Conservation (phyloP, 495 filamentous ascomycete genomes). For the Penicillium canescens region DNA sequence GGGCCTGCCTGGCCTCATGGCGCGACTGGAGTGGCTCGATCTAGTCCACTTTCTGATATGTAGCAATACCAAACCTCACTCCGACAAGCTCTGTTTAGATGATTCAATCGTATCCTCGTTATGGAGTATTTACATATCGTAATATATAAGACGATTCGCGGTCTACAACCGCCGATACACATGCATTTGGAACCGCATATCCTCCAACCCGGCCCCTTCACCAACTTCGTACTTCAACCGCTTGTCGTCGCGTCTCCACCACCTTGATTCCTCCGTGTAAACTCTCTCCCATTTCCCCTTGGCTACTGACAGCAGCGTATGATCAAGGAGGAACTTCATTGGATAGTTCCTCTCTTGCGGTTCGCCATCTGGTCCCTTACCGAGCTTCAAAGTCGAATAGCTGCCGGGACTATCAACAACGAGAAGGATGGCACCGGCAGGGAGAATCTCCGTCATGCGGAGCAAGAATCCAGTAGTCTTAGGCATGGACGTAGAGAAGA, state of each 20-base stretch:
- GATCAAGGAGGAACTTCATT: slow-evolving; percentile 91
- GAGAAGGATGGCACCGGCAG: slow-evolving; percentile 65
- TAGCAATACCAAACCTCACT: slow-evolving; percentile 49
- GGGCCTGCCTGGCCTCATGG: slow-evolving; percentile 22
- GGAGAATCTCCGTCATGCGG: slow-evolving; percentile 54
- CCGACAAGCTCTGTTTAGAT: slow-evolving; percentile 18
- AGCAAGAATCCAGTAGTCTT: slow-evolving; percentile 76
- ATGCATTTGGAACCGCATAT: slow-evolving; percentile 94
- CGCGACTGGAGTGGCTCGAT: slow-evolving; percentile 32
- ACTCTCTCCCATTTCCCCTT: slow-evolving; percentile 68
- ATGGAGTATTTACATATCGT: slow-evolving; percentile 9
- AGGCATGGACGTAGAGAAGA: slow-evolving; percentile 74
- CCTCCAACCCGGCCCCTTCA: slow-evolving; percentile 64
- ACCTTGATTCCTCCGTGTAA: slow-evolving; percentile 69
- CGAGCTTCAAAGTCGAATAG: slow-evolving; percentile 77
- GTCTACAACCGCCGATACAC: slow-evolving; percentile 57
- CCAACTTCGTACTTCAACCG: slow-evolving; percentile 75
- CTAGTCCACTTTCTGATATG: slow-evolving; percentile 29
- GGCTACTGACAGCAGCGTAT: slow-evolving; percentile 63
- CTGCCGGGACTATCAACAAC: slow-evolving; percentile 92
- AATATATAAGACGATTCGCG: neutral
- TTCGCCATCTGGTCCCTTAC: slow-evolving; percentile 33
- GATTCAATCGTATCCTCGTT: slow-evolving; percentile 5
- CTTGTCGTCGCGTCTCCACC: slow-evolving; percentile 72
- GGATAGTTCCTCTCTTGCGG: slow-evolving; percentile 71